A percentile compares a stretch with the other conserved stretches of the same genome.
These are phyloP conservation scores for Chrysosporium keratinophilum DNA, from an alignment of 2,329 filamentous ascomycete genomes.

Conservation along the genomic window DNA sequence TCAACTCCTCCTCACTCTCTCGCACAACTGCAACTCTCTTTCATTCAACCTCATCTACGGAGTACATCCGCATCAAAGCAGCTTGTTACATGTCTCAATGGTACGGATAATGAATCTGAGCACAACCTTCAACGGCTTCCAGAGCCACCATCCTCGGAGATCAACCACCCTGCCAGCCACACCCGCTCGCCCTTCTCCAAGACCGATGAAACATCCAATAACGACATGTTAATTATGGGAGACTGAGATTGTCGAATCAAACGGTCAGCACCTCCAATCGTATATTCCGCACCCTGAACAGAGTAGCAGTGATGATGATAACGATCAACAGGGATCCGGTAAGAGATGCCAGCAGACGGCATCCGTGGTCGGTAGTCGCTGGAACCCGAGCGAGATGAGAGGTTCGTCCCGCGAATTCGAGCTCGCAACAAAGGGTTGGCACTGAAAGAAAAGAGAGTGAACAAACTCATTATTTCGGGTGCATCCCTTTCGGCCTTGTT, in stretches of 20 bases:
- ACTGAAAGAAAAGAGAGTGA: not conserved
- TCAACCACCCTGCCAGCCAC: not conserved
- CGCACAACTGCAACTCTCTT: not conserved
- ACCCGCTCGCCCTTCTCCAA: not conserved
- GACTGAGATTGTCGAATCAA: not conserved
- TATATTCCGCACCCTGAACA: not conserved
- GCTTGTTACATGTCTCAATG: not conserved
- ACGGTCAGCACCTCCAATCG: constrained; percentile 3
- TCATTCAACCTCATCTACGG: not conserved
- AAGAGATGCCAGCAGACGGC: not conserved
- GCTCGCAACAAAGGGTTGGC: not conserved
- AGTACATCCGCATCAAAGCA: not conserved
- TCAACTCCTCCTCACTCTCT: not conserved
- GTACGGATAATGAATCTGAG: no score
- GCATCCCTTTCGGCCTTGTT: not conserved
- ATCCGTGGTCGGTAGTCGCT: not conserved
- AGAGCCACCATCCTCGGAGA: not conserved
- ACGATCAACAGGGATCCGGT: constrained; percentile 3
- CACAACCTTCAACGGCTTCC: no score
- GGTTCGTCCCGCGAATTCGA: not conserved
- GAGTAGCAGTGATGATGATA: constrained; percentile 5
- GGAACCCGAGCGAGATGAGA: not conserved
- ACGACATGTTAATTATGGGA: not conserved
- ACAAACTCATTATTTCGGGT: not conserved
- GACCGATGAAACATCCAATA: not conserved